Percentiles rank a stretch among this genome's conserved stretches.
These are phyloP conservation scores for Stereocaulon alpinum DNA, from an alignment of 495 filamentous ascomycete genomes.

Conservation along the genomic window DNA sequence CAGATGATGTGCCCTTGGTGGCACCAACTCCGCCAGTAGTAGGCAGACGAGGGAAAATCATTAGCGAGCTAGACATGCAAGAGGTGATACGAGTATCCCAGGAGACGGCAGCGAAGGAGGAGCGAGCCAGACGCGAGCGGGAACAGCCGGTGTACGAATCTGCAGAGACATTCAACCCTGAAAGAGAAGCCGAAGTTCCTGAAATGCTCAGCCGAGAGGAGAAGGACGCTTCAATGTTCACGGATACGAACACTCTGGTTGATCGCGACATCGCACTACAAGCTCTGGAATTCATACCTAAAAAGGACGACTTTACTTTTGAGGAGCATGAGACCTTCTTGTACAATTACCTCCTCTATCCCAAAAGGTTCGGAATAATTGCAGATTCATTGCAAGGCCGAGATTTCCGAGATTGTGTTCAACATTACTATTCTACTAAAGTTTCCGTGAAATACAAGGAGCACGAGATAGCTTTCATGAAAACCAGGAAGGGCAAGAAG, in stretches of 20 bases:
- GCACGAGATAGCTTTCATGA: conserved; percentile 39
- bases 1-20: conserved; percentile 30
- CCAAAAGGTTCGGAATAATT: conserved; percentile 90
- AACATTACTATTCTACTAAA: conserved; percentile 95
- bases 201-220: conserved; percentile 55
- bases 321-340: conserved; percentile 72
- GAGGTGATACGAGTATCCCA: conserved; percentile 66
- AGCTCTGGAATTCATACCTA: conserved; percentile 63
- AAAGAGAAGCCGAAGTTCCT: conserved; percentile 77
- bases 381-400: conserved; percentile 61
- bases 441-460: conserved; percentile 72
- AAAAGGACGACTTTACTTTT: conserved; percentile 70
- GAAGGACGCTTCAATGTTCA: conserved; percentile 43
- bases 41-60: conserved; percentile 47
- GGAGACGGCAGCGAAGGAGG: conserved; percentile 58
- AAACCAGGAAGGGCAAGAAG: conserved; percentile 45
- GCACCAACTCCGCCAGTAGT: conserved; percentile 32
- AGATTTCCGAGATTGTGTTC: conserved; percentile 76
- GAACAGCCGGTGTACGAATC: conserved; percentile 51
- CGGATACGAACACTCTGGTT: conserved; percentile 63
- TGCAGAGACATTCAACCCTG: conserved; percentile 46
- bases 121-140: conserved; percentile 55
- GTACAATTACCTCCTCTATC: conserved; percentile 63
- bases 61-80: conserved; percentile 68
- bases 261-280: conserved; percentile 54